A percentile compares a stretch with the other conserved stretches of the same genome.
These are phyloP conservation scores for Monosporozyma servazzii DNA, from an alignment of 805 yeast species.

Conservation along the genomic window DNA sequence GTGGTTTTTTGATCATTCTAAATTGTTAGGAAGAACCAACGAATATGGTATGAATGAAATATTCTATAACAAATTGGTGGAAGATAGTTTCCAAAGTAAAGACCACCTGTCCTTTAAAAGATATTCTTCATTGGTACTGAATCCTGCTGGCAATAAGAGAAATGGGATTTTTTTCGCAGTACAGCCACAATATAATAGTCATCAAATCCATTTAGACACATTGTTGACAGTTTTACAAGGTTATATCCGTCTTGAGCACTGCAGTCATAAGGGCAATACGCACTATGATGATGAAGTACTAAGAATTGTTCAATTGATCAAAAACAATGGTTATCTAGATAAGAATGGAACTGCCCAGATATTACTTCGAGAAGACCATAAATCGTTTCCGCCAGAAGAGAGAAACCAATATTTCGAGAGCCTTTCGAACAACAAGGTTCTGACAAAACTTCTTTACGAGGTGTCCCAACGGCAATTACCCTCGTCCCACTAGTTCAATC, in stretches of 20 bases:
- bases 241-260: conserved; percentile 9
- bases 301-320: conserved; percentile 21
- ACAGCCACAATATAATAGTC: conserved; percentile 3
- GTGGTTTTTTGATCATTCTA: conserved; percentile 25
- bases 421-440: not conserved
- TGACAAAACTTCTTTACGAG: not conserved
- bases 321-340: conserved; percentile 15
- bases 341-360: conserved; percentile 3
- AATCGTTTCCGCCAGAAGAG: not conserved
- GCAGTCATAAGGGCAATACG: not conserved
- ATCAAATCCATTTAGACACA: conserved; percentile 16
- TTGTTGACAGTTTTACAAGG: conserved; percentile 17
- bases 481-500: not conserved
- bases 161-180: conserved; percentile 12
- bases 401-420: not conserved
- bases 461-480: not conserved
- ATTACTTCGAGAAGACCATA: conserved; percentile 7
- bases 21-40: conserved; percentile 7
- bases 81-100: conserved; percentile 11
- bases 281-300: conserved; percentile 15
- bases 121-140: conserved; percentile 19
- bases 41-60: conserved; percentile 10
- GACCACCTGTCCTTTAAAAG: conserved; percentile 15
- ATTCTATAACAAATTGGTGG: conserved; percentile 15
- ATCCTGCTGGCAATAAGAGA: conserved; percentile 14